These are phyloP conservation scores for Blastobotrys arbuscula DNA, from an alignment of 1,139 yeast genomes.

Conservation along the genomic window DNA sequence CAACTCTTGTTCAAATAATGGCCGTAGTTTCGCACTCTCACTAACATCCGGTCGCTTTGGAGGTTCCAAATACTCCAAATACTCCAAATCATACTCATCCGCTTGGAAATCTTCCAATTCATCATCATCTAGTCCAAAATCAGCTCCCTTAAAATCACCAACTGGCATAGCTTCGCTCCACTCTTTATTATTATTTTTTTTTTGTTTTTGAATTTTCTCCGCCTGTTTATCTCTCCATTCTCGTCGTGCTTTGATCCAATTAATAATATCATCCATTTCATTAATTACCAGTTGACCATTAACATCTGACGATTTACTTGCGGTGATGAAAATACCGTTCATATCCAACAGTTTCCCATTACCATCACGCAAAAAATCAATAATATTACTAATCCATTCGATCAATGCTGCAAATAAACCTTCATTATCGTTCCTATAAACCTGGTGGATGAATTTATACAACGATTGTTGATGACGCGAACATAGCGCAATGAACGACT, in stretches of 20 bases:
- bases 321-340: slow-evolving; percentile 25
- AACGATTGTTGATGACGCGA: slow-evolving; percentile 65
- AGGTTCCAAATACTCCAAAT: slow-evolving; percentile 27
- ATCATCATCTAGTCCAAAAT: slow-evolving; percentile 51
- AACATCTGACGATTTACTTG: slow-evolving; percentile 36
- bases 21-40: slow-evolving; percentile 29
- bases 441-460: slow-evolving; percentile 69
- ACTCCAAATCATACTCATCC: slow-evolving; percentile 27
- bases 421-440: slow-evolving; percentile 61
- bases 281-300: slow-evolving; percentile 38
- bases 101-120: slow-evolving; percentile 28
- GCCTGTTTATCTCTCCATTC: slow-evolving; percentile 30
- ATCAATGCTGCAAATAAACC: slow-evolving; percentile 68
- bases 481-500: slow-evolving; percentile 56
- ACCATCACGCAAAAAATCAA: slow-evolving; percentile 57
- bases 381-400: slow-evolving; percentile 60
- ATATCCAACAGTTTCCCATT: slow-evolving; percentile 35
- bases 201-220: slow-evolving; percentile 3
- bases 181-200: slow-evolving; percentile 4
- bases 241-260: slow-evolving; percentile 41
- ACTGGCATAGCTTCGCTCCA: slow-evolving; percentile 34
- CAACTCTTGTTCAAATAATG: slow-evolving; percentile 23
- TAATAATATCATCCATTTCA: slow-evolving; percentile 44
- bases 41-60: slow-evolving; percentile 28
- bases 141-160: slow-evolving; percentile 42